phyloP scores from a whole-genome alignment of 371 early-diverging fungal species.

The Zychaea mexicana region DNA sequence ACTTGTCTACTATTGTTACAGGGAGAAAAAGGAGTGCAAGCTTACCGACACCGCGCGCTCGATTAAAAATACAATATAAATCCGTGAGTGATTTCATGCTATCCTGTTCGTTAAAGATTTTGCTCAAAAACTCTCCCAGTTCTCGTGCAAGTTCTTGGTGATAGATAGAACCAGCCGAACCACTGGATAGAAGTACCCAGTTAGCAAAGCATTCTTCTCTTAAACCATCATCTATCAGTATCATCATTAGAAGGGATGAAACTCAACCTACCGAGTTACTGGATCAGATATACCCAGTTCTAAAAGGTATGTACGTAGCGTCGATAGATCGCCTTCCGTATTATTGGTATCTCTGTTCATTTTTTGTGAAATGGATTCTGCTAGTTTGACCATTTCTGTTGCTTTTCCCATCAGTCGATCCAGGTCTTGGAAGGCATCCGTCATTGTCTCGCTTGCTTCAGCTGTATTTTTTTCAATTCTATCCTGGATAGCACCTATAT shows the following conservation, averaged over 20 bases:
- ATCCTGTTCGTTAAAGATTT: slow-evolving; percentile 59
- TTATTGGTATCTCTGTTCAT: slow-evolving; percentile 55
- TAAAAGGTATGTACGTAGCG: slow-evolving; percentile 73
- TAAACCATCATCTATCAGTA: no score
- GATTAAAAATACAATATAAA: slow-evolving; percentile 90
- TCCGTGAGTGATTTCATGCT: slow-evolving; percentile 87
- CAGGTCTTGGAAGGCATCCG: slow-evolving; percentile 85
- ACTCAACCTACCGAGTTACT: slow-evolving; percentile 70
- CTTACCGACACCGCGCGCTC: slow-evolving; percentile 86
- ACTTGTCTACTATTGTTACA: background rate
- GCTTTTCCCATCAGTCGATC: slow-evolving; percentile 86
- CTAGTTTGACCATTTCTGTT: slow-evolving; percentile 82
- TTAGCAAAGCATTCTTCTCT: no score
- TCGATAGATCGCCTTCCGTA: slow-evolving; percentile 46
- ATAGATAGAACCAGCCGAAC: slow-evolving; percentile 83
- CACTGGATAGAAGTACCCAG: slow-evolving; percentile 35
- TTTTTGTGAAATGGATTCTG: slow-evolving; percentile 74
- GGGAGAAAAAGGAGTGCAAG: background rate
- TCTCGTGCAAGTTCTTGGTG: slow-evolving; percentile 85
- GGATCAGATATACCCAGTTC: slow-evolving; percentile 87
- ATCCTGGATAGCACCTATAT: slow-evolving; percentile 73
- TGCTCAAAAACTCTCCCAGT: slow-evolving; percentile 77
- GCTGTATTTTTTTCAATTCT: slow-evolving; percentile 65
- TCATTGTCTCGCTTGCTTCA: slow-evolving; percentile 68
- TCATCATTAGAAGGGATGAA: background rate